A percentile compares a stretch with the other conserved stretches of the same genome.
phyloP scores from a whole-genome alignment of 1,139 yeast genomes.

The Wickerhamomyces sp. region DNA sequence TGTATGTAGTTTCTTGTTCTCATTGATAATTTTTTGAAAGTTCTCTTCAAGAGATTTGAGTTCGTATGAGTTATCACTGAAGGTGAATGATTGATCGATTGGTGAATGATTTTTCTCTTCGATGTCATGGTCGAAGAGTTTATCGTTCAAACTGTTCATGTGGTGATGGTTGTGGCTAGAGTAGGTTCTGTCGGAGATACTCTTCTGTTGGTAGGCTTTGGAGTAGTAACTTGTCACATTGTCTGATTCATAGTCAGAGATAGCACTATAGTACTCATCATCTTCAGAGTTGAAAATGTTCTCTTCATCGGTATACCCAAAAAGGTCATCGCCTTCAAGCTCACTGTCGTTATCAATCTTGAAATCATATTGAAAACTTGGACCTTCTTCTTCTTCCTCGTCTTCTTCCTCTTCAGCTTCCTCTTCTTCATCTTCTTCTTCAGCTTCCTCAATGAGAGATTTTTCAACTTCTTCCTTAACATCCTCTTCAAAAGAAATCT shows the following conservation, averaged over 20 bases:
- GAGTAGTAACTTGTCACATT: constrained; percentile 9
- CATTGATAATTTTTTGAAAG: constrained; percentile 22
- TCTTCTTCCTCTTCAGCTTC: constrained; percentile 8
- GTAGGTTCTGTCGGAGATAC: neutral
- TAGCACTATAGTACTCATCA: constrained; percentile 22
- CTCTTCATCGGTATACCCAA: constrained; percentile 16
- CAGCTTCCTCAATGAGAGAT: neutral
- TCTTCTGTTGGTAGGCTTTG: neutral
- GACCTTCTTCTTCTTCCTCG: neutral
- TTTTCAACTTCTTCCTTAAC: neutral
- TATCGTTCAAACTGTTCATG: constrained; percentile 11
- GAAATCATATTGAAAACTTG: constrained; percentile 1
- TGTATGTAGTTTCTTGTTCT: constrained; percentile 11
- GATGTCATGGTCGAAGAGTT: neutral
- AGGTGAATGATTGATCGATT: constrained; percentile 3
- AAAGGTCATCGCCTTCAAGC: constrained; percentile 13
- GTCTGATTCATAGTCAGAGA: constrained; percentile 21
- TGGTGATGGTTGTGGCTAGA: neutral
- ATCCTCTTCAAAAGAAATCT: constrained; percentile 9
- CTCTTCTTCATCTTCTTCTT: constrained; percentile 2
- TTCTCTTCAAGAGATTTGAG: constrained; percentile 23
- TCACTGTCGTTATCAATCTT: constrained; percentile 9
- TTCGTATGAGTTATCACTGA: constrained; percentile 7
- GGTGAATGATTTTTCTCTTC: constrained; percentile 7
- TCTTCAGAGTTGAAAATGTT: constrained; percentile 22